Percentiles rank a stretch among this genome's conserved stretches.
Conservation (phyloP, 345 rosid species). For the Lepidium sativum region DNA sequence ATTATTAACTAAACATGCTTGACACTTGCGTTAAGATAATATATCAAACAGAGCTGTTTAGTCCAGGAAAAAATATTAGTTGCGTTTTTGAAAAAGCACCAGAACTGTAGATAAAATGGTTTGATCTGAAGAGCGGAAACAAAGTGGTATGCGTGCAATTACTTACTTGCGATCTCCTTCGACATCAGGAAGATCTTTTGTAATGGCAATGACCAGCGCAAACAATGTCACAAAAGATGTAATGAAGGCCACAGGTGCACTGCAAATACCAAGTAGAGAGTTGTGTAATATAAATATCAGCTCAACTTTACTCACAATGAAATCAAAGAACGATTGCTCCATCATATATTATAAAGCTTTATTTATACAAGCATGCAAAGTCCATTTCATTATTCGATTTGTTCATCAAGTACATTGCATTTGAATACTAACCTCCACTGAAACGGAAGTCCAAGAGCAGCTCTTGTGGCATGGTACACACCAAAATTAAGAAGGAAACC, state of each 20-base stretch:
- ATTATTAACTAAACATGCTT: not conserved
- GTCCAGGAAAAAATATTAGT: not conserved
- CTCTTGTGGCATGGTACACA: constrained; percentile 86
- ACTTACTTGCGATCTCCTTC: constrained; percentile 98
- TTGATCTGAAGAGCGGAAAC: not conserved
- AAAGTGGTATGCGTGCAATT: not conserved
- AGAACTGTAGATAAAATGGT: not conserved
- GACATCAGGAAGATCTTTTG: constrained; percentile 93
- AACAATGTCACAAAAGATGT: constrained; percentile 83
- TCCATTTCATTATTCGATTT: not conserved
- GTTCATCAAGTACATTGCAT: not conserved
- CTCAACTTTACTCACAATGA: not conserved
- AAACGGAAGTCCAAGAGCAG: constrained; percentile 87
- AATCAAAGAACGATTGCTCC: not conserved
- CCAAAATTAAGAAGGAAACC: constrained; percentile 97
- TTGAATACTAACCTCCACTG: constrained; percentile 64
- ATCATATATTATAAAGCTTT: not conserved
- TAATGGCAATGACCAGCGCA: constrained; percentile 89
- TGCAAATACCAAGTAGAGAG: constrained; percentile 27
- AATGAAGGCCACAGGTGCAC: constrained; percentile 95
- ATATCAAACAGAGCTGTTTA: not conserved
- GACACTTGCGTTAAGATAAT: not conserved
- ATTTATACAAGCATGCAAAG: not conserved
- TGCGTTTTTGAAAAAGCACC: not conserved
- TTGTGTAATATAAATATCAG: not conserved